Base-by-base conservation (phyloP, 2,329 filamentous ascomycete species). In the Ophiosphaerella narmari region DNA sequence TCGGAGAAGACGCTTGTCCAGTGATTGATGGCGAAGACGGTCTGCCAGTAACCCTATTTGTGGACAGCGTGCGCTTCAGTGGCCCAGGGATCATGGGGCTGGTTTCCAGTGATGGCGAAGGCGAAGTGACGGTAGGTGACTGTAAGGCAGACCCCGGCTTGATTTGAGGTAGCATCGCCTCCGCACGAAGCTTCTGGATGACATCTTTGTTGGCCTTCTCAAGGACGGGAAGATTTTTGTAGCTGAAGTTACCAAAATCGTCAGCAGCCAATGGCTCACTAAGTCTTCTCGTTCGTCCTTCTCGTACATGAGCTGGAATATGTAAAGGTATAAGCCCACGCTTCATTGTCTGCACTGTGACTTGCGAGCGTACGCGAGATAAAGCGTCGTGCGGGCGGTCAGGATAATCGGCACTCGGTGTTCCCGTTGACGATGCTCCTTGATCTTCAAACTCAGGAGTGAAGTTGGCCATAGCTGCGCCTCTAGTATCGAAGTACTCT, bases 201-300 rank as follows among this genome's bases (percentile, higher is more conserved):
- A 97, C 91, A 65, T 99, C 94, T 71, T 99, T 99, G 75, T 99
- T 99, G 46, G 94, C 94, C 73, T 97, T 97, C 66, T 97, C 94
- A 14, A 99, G 80, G 16, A 97, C 93, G 0, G 93, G 92, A 41
- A 99, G 77, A 64, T 99, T 99, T 77, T 99, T 99, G 80, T 96
- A 99, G 34, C 91, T 86, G 74, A 99, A 99, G 55, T 86, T 91
- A 29, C 94, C 94, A 78, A 99, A 99, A 70, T 99, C 95, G 71
- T 99, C 94, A 0, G 87, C 82, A 29, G 86, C 83, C 13, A 93
- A 86, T 1, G 94, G 94, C 73, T 99, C 94, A 71, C 93, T 97
- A 34, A 97, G 80, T 61, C 94, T 83, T 57, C 94, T 85, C 61
- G 85, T 92, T 67, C 96, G 90, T 44, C 89, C 83, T 73, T 99